Evolutionary conservation across 2,329 filamentous ascomycete genomes (phyloP).

Genomic region (Pseudocercospora vitis): DNA sequence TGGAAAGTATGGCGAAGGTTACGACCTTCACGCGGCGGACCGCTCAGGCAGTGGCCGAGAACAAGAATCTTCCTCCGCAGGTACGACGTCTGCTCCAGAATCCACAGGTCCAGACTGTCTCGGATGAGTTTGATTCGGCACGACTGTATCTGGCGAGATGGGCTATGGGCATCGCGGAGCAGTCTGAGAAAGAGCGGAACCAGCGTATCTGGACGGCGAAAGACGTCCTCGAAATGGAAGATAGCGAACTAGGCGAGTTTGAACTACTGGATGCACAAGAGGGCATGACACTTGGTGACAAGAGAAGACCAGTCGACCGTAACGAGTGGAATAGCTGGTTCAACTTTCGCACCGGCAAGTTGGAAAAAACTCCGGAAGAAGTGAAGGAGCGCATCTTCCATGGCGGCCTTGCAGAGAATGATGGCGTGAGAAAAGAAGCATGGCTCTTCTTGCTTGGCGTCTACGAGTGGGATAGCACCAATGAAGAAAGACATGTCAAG

Average conservation of each 20-base stretch:
- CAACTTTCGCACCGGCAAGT: conserved; percentile 68
- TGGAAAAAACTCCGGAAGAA: conserved; percentile 82
- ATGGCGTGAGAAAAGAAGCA: conserved; percentile 91
- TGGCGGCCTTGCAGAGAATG: conserved; percentile 82
- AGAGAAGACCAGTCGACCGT: conserved; percentile 72
- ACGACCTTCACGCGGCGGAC: conserved; percentile 93
- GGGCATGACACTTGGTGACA: conserved; percentile 71
- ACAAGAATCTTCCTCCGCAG: conserved; percentile 86
- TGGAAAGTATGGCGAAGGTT: conserved; percentile 96
- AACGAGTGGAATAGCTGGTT: conserved; percentile 93
- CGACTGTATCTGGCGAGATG: conserved; percentile 90
- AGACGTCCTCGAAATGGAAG: conserved; percentile 89
- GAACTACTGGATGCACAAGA: conserved; percentile 83
- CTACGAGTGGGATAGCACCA: conserved; percentile 87
- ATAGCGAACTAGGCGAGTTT: conserved; percentile 93
- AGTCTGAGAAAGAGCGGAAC: conserved; percentile 83
- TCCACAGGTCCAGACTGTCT: conserved; percentile 89
- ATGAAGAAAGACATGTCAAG: conserved; percentile 78
- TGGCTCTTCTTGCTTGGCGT: conserved; percentile 94
- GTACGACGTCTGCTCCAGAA: conserved; percentile 81
- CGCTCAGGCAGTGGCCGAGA: conserved; percentile 87
- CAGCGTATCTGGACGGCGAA: conserved; percentile 90
- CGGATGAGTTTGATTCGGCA: conserved; percentile 96
- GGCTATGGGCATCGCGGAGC: conserved; percentile 98
- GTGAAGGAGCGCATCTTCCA: conserved; percentile 98